Evolutionary conservation across 768 basidiomycete species (phyloP).

Genomic region (Mycena crocata): DNA sequence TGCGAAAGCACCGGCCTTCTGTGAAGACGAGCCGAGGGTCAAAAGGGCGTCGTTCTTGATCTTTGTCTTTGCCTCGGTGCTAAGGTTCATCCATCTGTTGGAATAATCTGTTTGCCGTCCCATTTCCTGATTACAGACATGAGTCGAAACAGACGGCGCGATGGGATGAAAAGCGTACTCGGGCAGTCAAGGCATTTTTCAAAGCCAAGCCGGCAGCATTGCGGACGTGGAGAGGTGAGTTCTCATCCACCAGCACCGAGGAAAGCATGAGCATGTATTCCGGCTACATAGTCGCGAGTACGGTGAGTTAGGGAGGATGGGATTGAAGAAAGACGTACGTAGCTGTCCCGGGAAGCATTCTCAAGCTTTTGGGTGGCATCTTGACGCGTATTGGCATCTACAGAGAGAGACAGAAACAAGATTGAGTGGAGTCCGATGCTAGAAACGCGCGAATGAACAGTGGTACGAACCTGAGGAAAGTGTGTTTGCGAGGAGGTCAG

Average conservation of each 20-base stretch:
- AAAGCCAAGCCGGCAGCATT: slow-evolving; percentile 97
- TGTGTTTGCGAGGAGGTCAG: slow-evolving; percentile 90
- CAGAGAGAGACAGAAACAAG: slow-evolving; percentile 33
- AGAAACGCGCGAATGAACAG: slow-evolving; percentile 46
- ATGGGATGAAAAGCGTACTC: slow-evolving; percentile 67
- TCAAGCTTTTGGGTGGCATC: slow-evolving; percentile 93
- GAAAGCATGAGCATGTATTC: slow-evolving; percentile 94
- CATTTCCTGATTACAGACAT: slow-evolving; percentile 64
- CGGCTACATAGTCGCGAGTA: slow-evolving; percentile 64
- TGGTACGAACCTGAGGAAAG: slow-evolving; percentile 83
- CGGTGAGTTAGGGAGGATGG: slow-evolving; percentile 31
- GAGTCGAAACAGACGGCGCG: slow-evolving; percentile 34
- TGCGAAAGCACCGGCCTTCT: slow-evolving; percentile 85
- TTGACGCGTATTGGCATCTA: slow-evolving; percentile 92
- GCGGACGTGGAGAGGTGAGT: slow-evolving; percentile 75
- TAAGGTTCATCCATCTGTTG: slow-evolving; percentile 85
- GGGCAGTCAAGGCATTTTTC: slow-evolving; percentile 93
- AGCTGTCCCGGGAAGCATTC: slow-evolving; percentile 87
- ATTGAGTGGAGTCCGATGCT: slow-evolving; percentile 37
- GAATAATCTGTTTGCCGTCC: slow-evolving; percentile 81
- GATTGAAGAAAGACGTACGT: slow-evolving; percentile 65
- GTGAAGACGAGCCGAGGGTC: slow-evolving; percentile 78
- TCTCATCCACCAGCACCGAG: slow-evolving; percentile 84
- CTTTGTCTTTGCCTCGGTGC: slow-evolving; percentile 73
- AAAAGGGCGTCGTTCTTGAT: slow-evolving; percentile 90